These are phyloP conservation scores for Lonicera japonica DNA, from an alignment of 129 eudicot genomes.

Conservation along the genomic window DNA sequence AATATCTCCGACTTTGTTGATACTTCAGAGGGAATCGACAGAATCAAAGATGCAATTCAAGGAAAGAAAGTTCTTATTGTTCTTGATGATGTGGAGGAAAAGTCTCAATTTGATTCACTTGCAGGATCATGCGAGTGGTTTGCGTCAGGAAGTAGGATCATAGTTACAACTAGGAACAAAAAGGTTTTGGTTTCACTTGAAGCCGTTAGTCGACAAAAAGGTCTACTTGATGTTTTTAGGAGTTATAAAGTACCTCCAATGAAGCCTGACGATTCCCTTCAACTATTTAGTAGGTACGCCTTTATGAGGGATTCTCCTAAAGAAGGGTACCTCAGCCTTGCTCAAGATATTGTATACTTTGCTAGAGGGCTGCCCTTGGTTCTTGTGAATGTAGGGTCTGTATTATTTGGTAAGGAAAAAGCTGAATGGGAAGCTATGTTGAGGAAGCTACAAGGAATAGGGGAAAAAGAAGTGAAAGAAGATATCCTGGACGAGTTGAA, in stretches of 20 bases:
- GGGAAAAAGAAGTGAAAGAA: neutral
- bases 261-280: neutral
- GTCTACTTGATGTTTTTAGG: neutral
- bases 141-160: neutral
- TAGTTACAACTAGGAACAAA: neutral
- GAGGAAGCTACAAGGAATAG: slow-evolving; percentile 2
- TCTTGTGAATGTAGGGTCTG: slow-evolving; percentile 14
- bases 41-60: no score
- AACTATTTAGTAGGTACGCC: slow-evolving; percentile 17
- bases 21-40: no score
- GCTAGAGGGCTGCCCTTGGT: slow-evolving; percentile 16
- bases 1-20: no score
- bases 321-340: neutral
- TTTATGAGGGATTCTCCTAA: slow-evolving; percentile 4
- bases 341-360: neutral
- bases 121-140: neutral
- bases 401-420: slow-evolving; percentile 4
- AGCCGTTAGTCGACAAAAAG: neutral
- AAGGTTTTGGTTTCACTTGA: neutral
- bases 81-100: neutral
- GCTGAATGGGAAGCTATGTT: neutral
- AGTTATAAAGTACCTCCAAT: neutral
- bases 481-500: slow-evolving; percentile 1
- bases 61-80: neutral
- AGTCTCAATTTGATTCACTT: neutral